Conservation (phyloP, 441 rosid genomes). For the Manihot esculenta region DNA sequence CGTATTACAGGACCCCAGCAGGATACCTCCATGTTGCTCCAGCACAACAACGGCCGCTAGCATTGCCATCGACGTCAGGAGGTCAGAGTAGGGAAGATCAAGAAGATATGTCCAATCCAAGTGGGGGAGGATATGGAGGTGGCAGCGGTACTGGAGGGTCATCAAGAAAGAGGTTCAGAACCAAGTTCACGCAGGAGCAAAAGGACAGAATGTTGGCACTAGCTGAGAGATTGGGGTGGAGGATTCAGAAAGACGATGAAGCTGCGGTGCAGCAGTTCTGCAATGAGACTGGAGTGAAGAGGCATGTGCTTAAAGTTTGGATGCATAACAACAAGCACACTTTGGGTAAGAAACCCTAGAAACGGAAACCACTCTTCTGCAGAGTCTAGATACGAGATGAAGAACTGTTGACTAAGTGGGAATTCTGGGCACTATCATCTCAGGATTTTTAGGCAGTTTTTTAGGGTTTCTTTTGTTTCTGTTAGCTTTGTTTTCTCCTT, state of each 20-base stretch:
- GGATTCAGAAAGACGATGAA: slow-evolving; percentile 87
- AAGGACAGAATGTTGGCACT: slow-evolving; percentile 77
- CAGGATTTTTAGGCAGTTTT: slow-evolving; percentile 18
- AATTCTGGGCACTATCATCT: neutral
- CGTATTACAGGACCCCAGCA: slow-evolving; percentile 25
- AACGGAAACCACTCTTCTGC: neutral
- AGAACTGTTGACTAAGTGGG: neutral
- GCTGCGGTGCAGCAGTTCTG: slow-evolving; percentile 77
- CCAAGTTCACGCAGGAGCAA: slow-evolving; percentile 82
- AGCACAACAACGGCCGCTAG: slow-evolving; percentile 24
- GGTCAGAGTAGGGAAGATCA: slow-evolving; percentile 53
- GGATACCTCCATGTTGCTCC: slow-evolving; percentile 25
- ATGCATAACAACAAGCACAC: slow-evolving; percentile 97
- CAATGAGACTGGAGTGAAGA: slow-evolving; percentile 59
- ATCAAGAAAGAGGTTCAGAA: slow-evolving; percentile 63
- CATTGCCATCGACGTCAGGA: slow-evolving; percentile 39
- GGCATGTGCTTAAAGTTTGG: slow-evolving; percentile 95
- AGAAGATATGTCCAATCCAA: slow-evolving; percentile 84
- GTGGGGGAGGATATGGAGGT: slow-evolving; percentile 52
- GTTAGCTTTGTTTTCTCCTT: slow-evolving; percentile 14
- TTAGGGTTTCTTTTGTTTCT: slow-evolving; percentile 13
- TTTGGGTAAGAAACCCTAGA: slow-evolving; percentile 90
- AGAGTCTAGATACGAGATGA: neutral
- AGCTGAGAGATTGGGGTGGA: slow-evolving; percentile 83
- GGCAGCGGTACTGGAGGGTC: slow-evolving; percentile 42